Percentiles rank a stretch among this genome's conserved stretches.
These are phyloP conservation scores for Penicillium digitatum DNA, from an alignment of 2,329 filamentous ascomycete species.

Conservation along the genomic window DNA sequence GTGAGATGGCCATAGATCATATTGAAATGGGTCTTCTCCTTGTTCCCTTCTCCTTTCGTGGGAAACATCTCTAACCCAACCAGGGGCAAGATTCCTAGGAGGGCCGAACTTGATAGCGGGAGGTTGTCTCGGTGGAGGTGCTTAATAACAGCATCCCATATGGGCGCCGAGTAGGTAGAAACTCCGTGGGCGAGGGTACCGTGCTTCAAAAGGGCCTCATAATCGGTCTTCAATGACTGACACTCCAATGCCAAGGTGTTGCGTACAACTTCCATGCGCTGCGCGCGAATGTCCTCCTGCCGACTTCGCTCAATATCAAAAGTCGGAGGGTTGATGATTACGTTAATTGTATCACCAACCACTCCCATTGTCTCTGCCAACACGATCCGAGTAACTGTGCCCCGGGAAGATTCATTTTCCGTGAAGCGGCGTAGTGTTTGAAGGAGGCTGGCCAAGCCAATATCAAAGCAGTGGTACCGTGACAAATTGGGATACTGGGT, in stretches of 20 bases:
- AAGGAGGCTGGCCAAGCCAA: slow-evolving; percentile 45
- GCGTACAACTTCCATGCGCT: slow-evolving; percentile 62
- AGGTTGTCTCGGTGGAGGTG: slow-evolving; percentile 63
- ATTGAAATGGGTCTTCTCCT: slow-evolving; percentile 72
- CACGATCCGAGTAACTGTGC: slow-evolving; percentile 47
- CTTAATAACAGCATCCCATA: slow-evolving; percentile 74
- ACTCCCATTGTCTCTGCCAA: slow-evolving; percentile 48
- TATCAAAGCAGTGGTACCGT: slow-evolving; percentile 46
- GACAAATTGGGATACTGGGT: slow-evolving; percentile 39
- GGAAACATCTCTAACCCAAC: slow-evolving; percentile 72
- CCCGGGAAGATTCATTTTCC: slow-evolving; percentile 43
- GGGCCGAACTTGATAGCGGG: slow-evolving; percentile 68
- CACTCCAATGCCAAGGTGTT: slow-evolving; percentile 67
- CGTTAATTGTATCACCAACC: slow-evolving; percentile 49
- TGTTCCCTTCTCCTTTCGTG: slow-evolving; percentile 42
- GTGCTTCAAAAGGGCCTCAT: slow-evolving; percentile 59
- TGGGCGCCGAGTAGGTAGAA: slow-evolving; percentile 65
- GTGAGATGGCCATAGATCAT: slow-evolving; percentile 61
- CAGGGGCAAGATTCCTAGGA: slow-evolving; percentile 66
- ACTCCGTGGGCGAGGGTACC: slow-evolving; percentile 63
- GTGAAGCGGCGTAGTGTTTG: slow-evolving; percentile 48
- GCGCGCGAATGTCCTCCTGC: slow-evolving; percentile 51
- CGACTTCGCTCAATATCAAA: slow-evolving; percentile 47
- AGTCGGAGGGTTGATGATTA: slow-evolving; percentile 56
- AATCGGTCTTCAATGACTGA: slow-evolving; percentile 65